Evolutionary conservation across 495 filamentous ascomycete species (phyloP).

Genomic region (Neurospora discreta): DNA sequence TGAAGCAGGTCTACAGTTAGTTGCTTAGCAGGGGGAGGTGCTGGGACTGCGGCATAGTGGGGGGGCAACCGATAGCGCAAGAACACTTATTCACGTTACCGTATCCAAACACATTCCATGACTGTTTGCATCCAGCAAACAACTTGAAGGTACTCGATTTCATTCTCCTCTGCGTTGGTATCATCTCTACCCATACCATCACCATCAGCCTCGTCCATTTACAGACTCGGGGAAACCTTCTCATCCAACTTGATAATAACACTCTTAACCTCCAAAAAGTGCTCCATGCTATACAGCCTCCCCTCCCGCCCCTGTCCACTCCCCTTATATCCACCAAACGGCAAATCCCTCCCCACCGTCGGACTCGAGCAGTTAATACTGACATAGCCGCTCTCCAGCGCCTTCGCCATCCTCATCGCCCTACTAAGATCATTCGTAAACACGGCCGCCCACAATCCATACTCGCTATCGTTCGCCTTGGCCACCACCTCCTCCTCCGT

Average conservation of each 20-base stretch:
- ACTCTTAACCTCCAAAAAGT: slow-evolving; percentile 40
- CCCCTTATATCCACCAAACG: slow-evolving; percentile 33
- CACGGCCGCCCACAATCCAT: slow-evolving; percentile 64
- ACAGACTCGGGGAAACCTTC: not conserved
- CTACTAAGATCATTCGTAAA: slow-evolving; percentile 60
- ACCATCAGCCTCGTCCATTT: not conserved
- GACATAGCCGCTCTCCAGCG: slow-evolving; percentile 52
- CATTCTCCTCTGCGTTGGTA: not conserved
- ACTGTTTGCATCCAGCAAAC: too few relatives aligned
- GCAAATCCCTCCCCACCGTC: slow-evolving; percentile 25
- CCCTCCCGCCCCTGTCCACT: slow-evolving; percentile 32
- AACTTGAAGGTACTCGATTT: not conserved
- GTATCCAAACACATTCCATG: not conserved
- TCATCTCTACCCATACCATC: not conserved
- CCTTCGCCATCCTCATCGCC: slow-evolving; percentile 56
- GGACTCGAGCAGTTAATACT: slow-evolving; percentile 34
- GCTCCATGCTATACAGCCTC: slow-evolving; percentile 31
- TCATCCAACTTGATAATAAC: slow-evolving; percentile 23
- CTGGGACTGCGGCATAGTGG: not conserved
- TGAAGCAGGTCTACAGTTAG: not conserved
- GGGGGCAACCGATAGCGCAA: not conserved
- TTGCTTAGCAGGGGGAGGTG: not conserved
- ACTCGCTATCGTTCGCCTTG: slow-evolving; percentile 63
- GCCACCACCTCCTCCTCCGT: slow-evolving; percentile 50
- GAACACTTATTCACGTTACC: not conserved